Conservation (phyloP, 2,329 filamentous ascomycete species). For the Paecilomyces dactylethromorphus region DNA sequence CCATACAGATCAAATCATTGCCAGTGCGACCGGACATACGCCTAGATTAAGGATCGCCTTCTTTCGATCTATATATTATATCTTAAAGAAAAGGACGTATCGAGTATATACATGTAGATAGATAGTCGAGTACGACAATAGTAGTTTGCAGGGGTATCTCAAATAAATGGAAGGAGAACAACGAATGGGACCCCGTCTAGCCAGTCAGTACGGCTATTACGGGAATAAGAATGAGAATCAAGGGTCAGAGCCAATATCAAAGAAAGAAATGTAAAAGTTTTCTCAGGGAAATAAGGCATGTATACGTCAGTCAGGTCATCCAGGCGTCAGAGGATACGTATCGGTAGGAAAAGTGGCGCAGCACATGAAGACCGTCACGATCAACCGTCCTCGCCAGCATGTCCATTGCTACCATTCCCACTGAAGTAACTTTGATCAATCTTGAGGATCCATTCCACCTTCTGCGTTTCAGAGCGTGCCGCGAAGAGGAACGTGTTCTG, state of each 20-base stretch:
- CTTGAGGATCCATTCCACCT: slow-evolving; percentile 93
- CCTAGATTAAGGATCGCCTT: neutral
- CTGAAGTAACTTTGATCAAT: slow-evolving; percentile 76
- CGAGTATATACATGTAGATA: slow-evolving; percentile 26
- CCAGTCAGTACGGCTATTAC: neutral
- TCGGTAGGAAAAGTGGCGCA: neutral
- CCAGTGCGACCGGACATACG: neutral
- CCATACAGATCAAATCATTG: neutral
- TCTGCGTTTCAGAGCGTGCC: slow-evolving; percentile 79
- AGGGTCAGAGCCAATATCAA: neutral
- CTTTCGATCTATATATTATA: slow-evolving; percentile 17
- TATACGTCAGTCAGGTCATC: neutral
- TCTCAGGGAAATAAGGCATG: neutral
- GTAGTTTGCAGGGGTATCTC: slow-evolving; percentile 33
- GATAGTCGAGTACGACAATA: slow-evolving; percentile 20
- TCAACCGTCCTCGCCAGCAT: slow-evolving; percentile 12
- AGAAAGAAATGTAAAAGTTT: neutral
- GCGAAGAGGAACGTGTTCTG: slow-evolving; percentile 96
- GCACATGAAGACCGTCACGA: neutral
- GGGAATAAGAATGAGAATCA: neutral
- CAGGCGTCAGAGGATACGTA: neutral
- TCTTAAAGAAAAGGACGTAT: slow-evolving; percentile 4
- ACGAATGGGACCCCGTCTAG: neutral
- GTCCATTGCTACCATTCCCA: slow-evolving; percentile 20
- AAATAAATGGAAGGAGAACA: slow-evolving; percentile 8